These are phyloP conservation scores for Vaccinium macrocarpon DNA, from an alignment of 148 eudicot genomes.

Conservation along the genomic window DNA sequence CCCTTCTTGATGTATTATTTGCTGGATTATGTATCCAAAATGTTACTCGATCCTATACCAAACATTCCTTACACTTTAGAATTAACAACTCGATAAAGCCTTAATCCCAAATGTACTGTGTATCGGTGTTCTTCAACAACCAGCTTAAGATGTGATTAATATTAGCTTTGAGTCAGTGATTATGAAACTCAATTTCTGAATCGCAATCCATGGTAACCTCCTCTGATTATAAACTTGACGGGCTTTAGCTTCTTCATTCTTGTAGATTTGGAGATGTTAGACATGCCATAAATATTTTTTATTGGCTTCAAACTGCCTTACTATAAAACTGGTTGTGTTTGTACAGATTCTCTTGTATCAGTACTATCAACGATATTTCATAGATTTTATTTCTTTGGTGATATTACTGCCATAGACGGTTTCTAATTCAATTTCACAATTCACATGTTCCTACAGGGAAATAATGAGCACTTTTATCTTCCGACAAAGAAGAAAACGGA, in stretches of 20 bases:
- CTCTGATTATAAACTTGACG: background rate
- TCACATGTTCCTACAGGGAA: constrained; percentile 43
- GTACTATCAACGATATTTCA: background rate
- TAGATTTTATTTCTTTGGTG: background rate
- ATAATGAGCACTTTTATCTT: constrained; percentile 48
- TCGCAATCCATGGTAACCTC: background rate
- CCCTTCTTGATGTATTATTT: background rate
- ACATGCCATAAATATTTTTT: background rate
- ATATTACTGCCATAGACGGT: background rate
- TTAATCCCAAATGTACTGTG: background rate
- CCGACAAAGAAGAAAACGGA: constrained; percentile 74
- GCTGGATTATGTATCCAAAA: background rate
- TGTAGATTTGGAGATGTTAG: background rate
- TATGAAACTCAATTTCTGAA: background rate
- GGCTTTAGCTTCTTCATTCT: background rate
- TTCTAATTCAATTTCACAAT: background rate
- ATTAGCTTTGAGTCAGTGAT: background rate
- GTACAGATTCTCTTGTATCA: background rate
- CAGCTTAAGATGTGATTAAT: background rate
- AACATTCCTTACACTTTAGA: background rate
- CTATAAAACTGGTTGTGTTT: background rate
- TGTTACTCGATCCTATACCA: background rate
- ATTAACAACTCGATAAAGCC: background rate
- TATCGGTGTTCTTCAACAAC: background rate
- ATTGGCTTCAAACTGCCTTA: background rate